A percentile compares a stretch with the other conserved stretches of the same genome.
Conservation (phyloP, 2,329 filamentous ascomycete species). For the Aspergillus pseudonomiae region DNA sequence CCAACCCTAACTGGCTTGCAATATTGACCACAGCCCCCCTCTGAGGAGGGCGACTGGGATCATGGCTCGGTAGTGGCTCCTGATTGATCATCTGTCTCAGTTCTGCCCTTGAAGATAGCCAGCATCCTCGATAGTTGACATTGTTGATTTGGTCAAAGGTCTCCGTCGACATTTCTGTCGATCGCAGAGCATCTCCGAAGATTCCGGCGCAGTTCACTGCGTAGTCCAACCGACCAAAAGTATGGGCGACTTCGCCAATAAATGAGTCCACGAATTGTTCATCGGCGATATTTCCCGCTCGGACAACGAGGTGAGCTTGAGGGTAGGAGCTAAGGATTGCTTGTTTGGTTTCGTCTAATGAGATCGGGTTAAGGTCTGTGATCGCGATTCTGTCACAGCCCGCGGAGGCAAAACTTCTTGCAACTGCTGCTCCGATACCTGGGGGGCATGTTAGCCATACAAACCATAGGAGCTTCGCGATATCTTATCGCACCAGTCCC, state of each 20-base stretch:
- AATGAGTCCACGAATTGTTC: conserved; percentile 49
- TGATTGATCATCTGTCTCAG: conserved; percentile 53
- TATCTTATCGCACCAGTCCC: conserved; percentile 44
- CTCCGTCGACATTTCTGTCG: conserved; percentile 49
- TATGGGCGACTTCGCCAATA: conserved; percentile 26
- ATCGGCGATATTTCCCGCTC: conserved; percentile 53
- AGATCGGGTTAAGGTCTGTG: conserved; percentile 53
- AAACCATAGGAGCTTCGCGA: conserved; percentile 6
- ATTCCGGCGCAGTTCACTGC: conserved; percentile 61
- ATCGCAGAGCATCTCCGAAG: conserved; percentile 28
- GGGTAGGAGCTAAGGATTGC: conserved; percentile 38
- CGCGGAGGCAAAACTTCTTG: conserved; percentile 53
- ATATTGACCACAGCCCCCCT: conserved; percentile 57
- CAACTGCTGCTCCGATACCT: conserved; percentile 62
- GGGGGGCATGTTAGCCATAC: not conserved
- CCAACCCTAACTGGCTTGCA: conserved; percentile 57
- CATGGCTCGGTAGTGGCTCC: conserved; percentile 45
- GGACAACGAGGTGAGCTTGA: conserved; percentile 34
- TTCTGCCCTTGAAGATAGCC: conserved; percentile 51
- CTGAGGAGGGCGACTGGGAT: conserved; percentile 37
- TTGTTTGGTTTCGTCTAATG: conserved; percentile 38
- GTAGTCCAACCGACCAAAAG: conserved; percentile 58
- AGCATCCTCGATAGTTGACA: conserved; percentile 59
- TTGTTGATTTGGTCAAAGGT: conserved; percentile 58
- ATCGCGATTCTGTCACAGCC: conserved; percentile 58